Percentiles rank a stretch among this genome's conserved stretches.
phyloP scores from a whole-genome alignment of 164 flowering plant genomes.

The grape (Vitis vinifera) region ASM3070453v1 NC_081821.1:17956501-17957000 shows the following conservation, averaged over 20 bases:
- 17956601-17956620: too few relatives aligned
- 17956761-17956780: constrained; percentile 19
- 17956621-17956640: too few relatives aligned
- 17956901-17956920: constrained; percentile 15
- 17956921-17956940: constrained; percentile 36
- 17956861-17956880: constrained; percentile 27
- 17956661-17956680: too few relatives aligned
- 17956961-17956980: constrained; percentile 26
- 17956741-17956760: background rate
- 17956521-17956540: too few relatives aligned
- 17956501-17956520: too few relatives aligned
- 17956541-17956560: too few relatives aligned
- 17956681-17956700: too few relatives aligned
- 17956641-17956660: too few relatives aligned
- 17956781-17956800: constrained; percentile 47
- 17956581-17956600: too few relatives aligned
- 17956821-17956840: constrained; percentile 39
- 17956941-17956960: constrained; percentile 28
- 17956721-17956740: too few relatives aligned
- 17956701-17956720: too few relatives aligned
- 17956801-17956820: constrained; percentile 37
- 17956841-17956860: constrained; percentile 40
- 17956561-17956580: too few relatives aligned
- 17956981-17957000: constrained; percentile 1
- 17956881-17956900: constrained; percentile 9